phyloP scores from a whole-genome alignment of 2,329 filamentous ascomycete species.

The Neopestalotiopsis clavispora region DNA sequence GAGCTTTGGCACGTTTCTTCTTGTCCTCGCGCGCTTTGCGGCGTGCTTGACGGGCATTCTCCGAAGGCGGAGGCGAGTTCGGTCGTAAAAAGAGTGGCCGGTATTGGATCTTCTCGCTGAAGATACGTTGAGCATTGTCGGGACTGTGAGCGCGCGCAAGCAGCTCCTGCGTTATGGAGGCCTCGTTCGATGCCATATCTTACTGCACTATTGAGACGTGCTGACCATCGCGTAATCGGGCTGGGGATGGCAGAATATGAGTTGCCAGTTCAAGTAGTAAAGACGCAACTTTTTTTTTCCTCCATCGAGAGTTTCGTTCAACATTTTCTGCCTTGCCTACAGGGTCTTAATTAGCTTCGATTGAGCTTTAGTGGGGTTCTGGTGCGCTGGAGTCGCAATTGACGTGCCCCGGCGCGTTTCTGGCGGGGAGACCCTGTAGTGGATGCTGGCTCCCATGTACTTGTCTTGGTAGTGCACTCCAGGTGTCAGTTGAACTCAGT shows the following conservation, averaged over 20 bases:
- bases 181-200: conserved; percentile 39
- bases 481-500: neutral
- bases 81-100: conserved; percentile 81
- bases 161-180: conserved; percentile 63
- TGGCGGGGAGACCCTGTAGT: neutral
- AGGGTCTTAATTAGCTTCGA: neutral
- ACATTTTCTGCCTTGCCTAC: neutral
- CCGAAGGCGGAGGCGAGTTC: conserved; percentile 67
- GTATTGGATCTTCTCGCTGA: conserved; percentile 80
- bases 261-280: too few relatives aligned
- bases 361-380: neutral
- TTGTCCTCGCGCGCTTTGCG: conserved; percentile 55
- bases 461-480: neutral
- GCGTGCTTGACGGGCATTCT: conserved; percentile 59
- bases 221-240: neutral
- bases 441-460: too few relatives aligned
- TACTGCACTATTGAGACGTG: neutral
- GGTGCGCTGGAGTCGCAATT: neutral
- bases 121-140: conserved; percentile 72
- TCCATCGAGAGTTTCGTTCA: neutral
- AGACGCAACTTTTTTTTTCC: too few relatives aligned
- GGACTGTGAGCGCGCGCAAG: conserved; percentile 81
- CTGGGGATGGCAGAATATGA: too few relatives aligned
- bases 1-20: conserved; percentile 48
- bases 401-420: neutral